Base-by-base conservation (phyloP, 2,329 filamentous ascomycete genomes). In the Aureobasidium mangrovei region DNA sequence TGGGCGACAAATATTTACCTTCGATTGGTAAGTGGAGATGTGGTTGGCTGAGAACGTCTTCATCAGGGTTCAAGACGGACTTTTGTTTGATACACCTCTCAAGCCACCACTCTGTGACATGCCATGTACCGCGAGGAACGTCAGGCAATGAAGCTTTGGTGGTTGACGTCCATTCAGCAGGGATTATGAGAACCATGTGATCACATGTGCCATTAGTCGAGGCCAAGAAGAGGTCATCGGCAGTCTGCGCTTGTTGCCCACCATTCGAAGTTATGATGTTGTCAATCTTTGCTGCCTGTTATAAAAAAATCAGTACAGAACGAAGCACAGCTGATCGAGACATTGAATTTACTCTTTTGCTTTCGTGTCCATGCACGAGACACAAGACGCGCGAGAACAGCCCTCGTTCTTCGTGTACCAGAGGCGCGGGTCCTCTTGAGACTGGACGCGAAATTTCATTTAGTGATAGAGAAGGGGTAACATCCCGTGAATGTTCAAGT, bases 101-200 rank as follows among this genome's bases (percentile, higher is more conserved):
- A 51, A 98, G 77, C 79, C 91, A 98, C 77, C 93, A 94, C 65
- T 95, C 90, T 8, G 90, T 97, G 32, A 95, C 83, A 10, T 76
- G 64, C 45, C 75, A 68, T 9, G 64, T 65, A 36, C 56, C 58
- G n/a, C 56, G 24, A 12, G 65, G 61, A 10, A 66, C 56, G 8
- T 56, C 56, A 29, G 65, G 61, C 9, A 64, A 42, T 55, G 39
- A 26, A 52, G 51, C 8, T 35, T 35, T 35, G 53, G 58, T 46
- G 46, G 54, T 73, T 66, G 60, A 53, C 41, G 52, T 47, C 61
- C 57, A 67, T 63, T 60, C 64, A 62, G 24, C 58, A 56, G 58
- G 74, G 63, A 64, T 68, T 62, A 64, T 69, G 63, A 58, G 59
- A 24, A 56, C 63, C 63, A 36, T 62, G 58, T 39, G 69, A 56